Base-by-base conservation (phyloP, 257 asterid genomes). In the Ballota nigra region DNA sequence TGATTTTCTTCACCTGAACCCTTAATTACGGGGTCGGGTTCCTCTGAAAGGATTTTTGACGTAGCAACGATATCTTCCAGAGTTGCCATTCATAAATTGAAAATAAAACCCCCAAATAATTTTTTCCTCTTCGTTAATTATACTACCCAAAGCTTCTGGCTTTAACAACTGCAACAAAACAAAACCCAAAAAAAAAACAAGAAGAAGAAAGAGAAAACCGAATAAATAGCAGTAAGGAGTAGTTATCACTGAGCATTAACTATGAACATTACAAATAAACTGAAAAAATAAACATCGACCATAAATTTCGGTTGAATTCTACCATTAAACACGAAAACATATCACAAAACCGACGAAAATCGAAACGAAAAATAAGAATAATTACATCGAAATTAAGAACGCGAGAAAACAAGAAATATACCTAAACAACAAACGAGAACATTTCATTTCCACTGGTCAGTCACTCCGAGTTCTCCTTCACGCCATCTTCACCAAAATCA, bases 41-140 rank as follows among this genome's bases (percentile, higher is more conserved):
- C 16, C 49, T 43, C 52, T 1, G 52, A 13, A 43, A 43, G 52
- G 19, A 43, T 43, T 68, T 75, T 71, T 9, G 83, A 20, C 40
- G 81, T 76, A 36, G 74, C 78, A 31, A 22, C 80, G 13, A 76
- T 63, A 38, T 78, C 83, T 69, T 75, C 79, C 20, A 69, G 66
- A 63, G 75, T 56, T 12, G 65, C 79, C 83, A 82, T 78, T 72
- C 34, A 4, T 31, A 19, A 4, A 62, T 29, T 4, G 45, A 40
- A 41, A 45, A 52, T 16, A 52, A 61, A 74, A 71, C 55, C 78
- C 36, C 65, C 51, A 75, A 60, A 71, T 23, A 36, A n/a, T 36
- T 10, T 18, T 51, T 8, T 4, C 4, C 43, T 12, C 12, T 8
- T 2, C 43, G 0, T 2, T 5, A 9, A 36, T 36, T 36, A 36